Evolutionary conservation across 2,329 filamentous ascomycete species (phyloP).

Genomic region (Endocalyx cinctus): DNA sequence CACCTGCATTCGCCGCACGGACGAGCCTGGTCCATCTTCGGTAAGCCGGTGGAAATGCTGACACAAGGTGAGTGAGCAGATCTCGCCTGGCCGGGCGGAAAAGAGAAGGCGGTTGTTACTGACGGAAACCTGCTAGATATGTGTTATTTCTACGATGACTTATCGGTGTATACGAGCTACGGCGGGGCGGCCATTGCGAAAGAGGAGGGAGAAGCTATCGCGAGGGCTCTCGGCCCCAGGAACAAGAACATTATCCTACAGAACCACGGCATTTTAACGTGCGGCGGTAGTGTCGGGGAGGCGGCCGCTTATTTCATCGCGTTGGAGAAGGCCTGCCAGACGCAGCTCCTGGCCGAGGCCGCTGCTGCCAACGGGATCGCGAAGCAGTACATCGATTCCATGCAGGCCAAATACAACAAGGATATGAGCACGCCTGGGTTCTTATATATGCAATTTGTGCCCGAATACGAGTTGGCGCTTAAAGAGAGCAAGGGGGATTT

Average conservation of each 20-base stretch:
- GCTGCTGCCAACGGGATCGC: slow-evolving; percentile 1
- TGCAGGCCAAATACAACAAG: slow-evolving; percentile 1
- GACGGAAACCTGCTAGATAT: background rate
- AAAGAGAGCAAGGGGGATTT: background rate
- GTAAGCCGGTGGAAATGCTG: slow-evolving; percentile 52
- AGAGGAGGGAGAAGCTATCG: slow-evolving; percentile 37
- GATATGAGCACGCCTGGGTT: background rate
- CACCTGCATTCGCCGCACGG: slow-evolving; percentile 56
- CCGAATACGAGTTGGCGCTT: background rate
- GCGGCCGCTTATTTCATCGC: slow-evolving; percentile 40
- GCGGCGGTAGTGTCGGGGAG: slow-evolving; percentile 35
- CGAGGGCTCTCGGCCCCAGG: slow-evolving; percentile 31
- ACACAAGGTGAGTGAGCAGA: slow-evolving; percentile 54
- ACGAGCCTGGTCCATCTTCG: slow-evolving; percentile 52
- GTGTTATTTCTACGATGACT: background rate
- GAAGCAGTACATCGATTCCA: slow-evolving; percentile 4
- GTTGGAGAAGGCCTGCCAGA: slow-evolving; percentile 32
- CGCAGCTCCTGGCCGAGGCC: slow-evolving; percentile 32
- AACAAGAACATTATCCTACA: slow-evolving; percentile 38
- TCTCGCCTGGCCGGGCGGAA: slow-evolving; percentile 37
- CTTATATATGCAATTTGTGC: background rate
- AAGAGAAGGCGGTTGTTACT: too few species aligned
- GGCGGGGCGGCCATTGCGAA: slow-evolving; percentile 35
- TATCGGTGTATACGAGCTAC: slow-evolving; percentile 21
- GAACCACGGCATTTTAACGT: slow-evolving; percentile 41